A percentile compares a stretch with the other conserved stretches of the same genome.
Evolutionary conservation across 768 basidiomycete species (phyloP).

Genomic region (Russula earlei): DNA sequence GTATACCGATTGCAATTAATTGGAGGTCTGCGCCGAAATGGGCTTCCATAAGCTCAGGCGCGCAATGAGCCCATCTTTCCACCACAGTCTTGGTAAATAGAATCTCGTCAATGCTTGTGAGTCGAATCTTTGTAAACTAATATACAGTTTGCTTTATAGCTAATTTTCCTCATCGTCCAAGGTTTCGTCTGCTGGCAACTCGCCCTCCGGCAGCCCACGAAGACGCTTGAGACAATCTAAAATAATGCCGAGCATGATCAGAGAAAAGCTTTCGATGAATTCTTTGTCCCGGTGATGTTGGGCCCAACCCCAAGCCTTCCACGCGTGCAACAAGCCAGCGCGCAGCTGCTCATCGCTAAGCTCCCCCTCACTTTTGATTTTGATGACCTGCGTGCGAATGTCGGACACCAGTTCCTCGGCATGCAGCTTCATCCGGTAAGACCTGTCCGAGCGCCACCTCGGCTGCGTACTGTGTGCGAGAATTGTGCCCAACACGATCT

Average conservation of each 20-base stretch:
- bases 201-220: not conserved
- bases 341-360: not conserved
- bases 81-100: too few relatives aligned
- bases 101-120: too few relatives aligned
- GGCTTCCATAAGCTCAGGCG: too few relatives aligned
- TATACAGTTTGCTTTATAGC: too few relatives aligned
- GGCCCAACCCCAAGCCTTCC: not conserved
- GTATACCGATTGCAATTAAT: too few relatives aligned
- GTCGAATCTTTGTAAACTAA: too few relatives aligned
- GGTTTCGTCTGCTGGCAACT: too few relatives aligned
- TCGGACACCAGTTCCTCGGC: not conserved
- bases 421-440: not conserved
- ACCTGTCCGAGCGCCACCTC: conserved; percentile 34
- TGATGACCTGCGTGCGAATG: not conserved
- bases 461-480: conserved; percentile 56
- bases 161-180: too few relatives aligned
- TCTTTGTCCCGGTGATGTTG: conserved; percentile 27
- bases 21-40: too few relatives aligned
- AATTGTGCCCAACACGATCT: conserved; percentile 67
- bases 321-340: not conserved
- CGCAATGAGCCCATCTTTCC: too few relatives aligned
- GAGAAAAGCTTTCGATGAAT: conserved; percentile 1
- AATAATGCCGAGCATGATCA: not conserved
- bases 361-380: not conserved
- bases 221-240: not conserved